Evolutionary conservation across 1,284 basidiomycete species (phyloP), one percentile per base, ranked within the genome.

Genomic region (Tylopilus orsonianus): DNA sequence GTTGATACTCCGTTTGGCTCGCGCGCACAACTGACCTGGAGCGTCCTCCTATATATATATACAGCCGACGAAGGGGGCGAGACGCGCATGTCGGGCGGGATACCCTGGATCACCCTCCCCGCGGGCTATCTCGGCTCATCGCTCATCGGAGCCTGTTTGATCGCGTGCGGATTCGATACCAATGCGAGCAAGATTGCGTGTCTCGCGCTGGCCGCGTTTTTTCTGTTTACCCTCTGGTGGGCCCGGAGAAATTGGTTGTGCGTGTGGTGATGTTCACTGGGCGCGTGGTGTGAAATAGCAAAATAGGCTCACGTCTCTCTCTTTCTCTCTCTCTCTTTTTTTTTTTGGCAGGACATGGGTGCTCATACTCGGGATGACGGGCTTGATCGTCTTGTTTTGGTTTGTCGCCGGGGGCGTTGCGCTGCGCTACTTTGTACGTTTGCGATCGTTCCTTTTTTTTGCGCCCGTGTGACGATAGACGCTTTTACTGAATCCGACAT

Each of bases 71-170:
- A 97, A 71, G 95, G 94, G 14, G 96, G 96, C 2, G 84, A 87
- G 10, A 98, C 96, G 1, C 75, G 81, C 24, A 97, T 98, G 94
- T 84, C 91, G 30, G 95, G 95, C 22, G 96, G 95, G 1, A 85
- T 97, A 35, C 76, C 84, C 9, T 89, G 87, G 75, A 75, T 96
- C 41, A 91, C 92, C 1, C 75, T 93, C 0, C 91, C 91, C 0
- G 93, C 93, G 2, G 93, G 93, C 30, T 98, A 98, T 67, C 84
- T 97, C 26, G 96, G 96, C 9, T 93, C 89, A 2, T 87, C 87
- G 3, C 73, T 97, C 61, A 95, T 97, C 51, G 96, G 96, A 19
- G 93, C 92, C 0, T 81, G 79, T 41, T 74, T 97, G 23, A 94
- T 97, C 54, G 83, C 93, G 5, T 96, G 93, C 57, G 94, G 92